These are phyloP conservation scores for Durotheca rogersii DNA, from an alignment of 495 filamentous ascomycete species.

Conservation along the genomic window DNA sequence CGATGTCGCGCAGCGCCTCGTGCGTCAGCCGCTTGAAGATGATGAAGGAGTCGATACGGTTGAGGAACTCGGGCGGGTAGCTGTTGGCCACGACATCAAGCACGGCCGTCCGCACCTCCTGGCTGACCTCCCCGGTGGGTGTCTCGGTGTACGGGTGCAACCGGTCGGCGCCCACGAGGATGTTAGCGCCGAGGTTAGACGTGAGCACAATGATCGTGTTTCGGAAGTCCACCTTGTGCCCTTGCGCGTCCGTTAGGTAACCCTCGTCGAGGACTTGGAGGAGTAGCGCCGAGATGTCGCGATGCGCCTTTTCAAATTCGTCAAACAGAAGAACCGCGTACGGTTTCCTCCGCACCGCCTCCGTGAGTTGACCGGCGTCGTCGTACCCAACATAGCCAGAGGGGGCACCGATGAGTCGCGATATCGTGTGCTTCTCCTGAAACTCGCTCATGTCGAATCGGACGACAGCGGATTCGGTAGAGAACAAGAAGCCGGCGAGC, in stretches of 20 bases:
- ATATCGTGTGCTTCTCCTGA: slow-evolving; percentile 95
- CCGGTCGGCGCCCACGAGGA: slow-evolving; percentile 62
- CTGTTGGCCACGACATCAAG: slow-evolving; percentile 78
- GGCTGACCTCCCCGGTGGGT: slow-evolving; percentile 62
- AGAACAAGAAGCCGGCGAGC: slow-evolving; percentile 89
- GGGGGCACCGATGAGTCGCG: slow-evolving; percentile 85
- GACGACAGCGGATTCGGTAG: slow-evolving; percentile 83
- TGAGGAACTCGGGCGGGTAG: slow-evolving; percentile 94
- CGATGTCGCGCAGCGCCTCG: slow-evolving; percentile 82
- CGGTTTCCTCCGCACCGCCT: slow-evolving; percentile 91
- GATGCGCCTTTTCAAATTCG: slow-evolving; percentile 96
- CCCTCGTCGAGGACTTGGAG: slow-evolving; percentile 96
- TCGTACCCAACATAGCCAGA: slow-evolving; percentile 97
- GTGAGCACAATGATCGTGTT: slow-evolving; percentile 96
- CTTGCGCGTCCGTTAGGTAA: slow-evolving; percentile 91
- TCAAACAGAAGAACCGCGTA: slow-evolving; percentile 95
- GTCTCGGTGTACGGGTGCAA: slow-evolving; percentile 60
- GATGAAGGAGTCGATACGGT: slow-evolving; percentile 96
- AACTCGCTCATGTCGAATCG: slow-evolving; percentile 98
- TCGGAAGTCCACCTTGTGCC: slow-evolving; percentile 92
- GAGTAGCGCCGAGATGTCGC: slow-evolving; percentile 90
- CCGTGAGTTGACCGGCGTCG: slow-evolving; percentile 93
- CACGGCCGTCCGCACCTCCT: slow-evolving; percentile 70
- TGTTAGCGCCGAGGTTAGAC: slow-evolving; percentile 83
- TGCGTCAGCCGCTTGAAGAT: slow-evolving; percentile 82